These are phyloP conservation scores for Lentinula sp. DNA, from an alignment of 768 basidiomycete genomes.

Conservation along the genomic window DNA sequence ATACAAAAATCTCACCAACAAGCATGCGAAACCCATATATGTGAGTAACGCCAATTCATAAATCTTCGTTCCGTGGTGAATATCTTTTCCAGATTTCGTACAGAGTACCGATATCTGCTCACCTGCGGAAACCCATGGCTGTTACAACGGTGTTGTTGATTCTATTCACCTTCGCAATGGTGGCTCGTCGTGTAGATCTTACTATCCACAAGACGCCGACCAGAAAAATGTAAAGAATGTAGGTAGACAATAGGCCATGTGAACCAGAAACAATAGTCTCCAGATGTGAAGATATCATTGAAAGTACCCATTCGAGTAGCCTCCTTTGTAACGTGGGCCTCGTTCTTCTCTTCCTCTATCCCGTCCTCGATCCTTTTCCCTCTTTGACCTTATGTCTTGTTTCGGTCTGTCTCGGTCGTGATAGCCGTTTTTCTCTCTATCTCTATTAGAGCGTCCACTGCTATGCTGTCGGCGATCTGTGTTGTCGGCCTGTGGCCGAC, in stretches of 20 bases:
- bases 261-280: neutral
- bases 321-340: slow-evolving; percentile 19
- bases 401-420: slow-evolving; percentile 5
- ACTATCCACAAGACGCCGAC: slow-evolving; percentile 32
- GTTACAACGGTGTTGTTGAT: slow-evolving; percentile 67
- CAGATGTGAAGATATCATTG: neutral
- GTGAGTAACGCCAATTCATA: slow-evolving; percentile 40
- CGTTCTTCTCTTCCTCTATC: slow-evolving; percentile 14
- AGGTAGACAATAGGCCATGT: neutral
- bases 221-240: slow-evolving; percentile 26
- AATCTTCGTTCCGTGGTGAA: neutral
- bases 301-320: slow-evolving; percentile 18
- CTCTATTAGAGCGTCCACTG: slow-evolving; percentile 13
- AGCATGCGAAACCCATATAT: slow-evolving; percentile 74
- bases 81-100: slow-evolving; percentile 66
- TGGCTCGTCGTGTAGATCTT: slow-evolving; percentile 40
- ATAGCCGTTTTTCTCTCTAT: slow-evolving; percentile 12
- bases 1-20: slow-evolving; percentile 72
- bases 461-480: slow-evolving; percentile 3
- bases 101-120: slow-evolving; percentile 72
- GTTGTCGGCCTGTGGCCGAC: slow-evolving; percentile 1
- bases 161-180: slow-evolving; percentile 49
- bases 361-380: slow-evolving; percentile 15
- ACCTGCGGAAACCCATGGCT: slow-evolving; percentile 80
- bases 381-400: slow-evolving; percentile 12